Evolutionary conservation across 257 asterid species (phyloP).

Genomic region (Nicotiana undulata): DNA sequence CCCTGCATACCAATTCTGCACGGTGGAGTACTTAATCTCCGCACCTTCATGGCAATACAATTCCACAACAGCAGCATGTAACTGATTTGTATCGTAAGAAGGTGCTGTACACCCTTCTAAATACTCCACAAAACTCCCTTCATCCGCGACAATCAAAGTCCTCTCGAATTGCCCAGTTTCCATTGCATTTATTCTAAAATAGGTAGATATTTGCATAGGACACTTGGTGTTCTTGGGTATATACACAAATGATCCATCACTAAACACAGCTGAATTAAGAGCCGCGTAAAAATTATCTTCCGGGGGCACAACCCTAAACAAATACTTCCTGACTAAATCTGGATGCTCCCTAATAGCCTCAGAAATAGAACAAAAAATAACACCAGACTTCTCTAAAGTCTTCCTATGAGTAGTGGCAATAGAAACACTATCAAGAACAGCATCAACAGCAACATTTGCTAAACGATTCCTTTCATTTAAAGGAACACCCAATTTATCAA

Average conservation of each 20-base stretch:
- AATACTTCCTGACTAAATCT: constrained; percentile 60
- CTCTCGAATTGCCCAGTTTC: constrained; percentile 98
- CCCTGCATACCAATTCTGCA: constrained; percentile 98
- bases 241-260: constrained; percentile 97
- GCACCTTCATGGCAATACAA: constrained; percentile 74
- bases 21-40: constrained; percentile 87
- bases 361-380: constrained; percentile 87
- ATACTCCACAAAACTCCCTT: constrained; percentile 89
- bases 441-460: constrained; percentile 97
- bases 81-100: constrained; percentile 77
- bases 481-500: constrained; percentile 83
- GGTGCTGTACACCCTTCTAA: constrained; percentile 99
- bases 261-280: constrained; percentile 83
- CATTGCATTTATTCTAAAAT: constrained; percentile 90
- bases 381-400: constrained; percentile 77
- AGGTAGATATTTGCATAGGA: constrained; percentile 94
- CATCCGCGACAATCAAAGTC: constrained; percentile 86
- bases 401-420: constrained; percentile 89
- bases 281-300: constrained; percentile 87
- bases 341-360: constrained; percentile 89
- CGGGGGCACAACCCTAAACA: constrained; percentile 79
- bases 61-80: constrained; percentile 96
- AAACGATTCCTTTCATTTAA: constrained; percentile 76
- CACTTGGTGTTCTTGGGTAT: constrained; percentile 77
- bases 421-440: constrained; percentile 85